Conservation (phyloP, 2,329 filamentous ascomycete species). For the Dichotomopilus funicola region DNA sequence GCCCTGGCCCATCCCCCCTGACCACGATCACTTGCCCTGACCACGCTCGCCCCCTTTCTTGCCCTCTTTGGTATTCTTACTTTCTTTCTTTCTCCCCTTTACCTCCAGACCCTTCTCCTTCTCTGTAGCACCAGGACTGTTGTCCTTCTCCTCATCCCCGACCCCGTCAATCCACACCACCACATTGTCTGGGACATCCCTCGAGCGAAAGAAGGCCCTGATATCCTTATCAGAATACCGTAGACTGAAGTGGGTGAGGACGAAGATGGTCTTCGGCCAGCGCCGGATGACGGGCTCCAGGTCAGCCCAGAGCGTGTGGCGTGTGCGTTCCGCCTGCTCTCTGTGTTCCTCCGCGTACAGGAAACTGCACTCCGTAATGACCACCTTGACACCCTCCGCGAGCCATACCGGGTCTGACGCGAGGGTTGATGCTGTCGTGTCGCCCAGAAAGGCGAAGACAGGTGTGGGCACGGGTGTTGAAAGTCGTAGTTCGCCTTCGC, state of each 20-base stretch:
- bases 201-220: conserved; percentile 34
- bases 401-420: conserved; percentile 37
- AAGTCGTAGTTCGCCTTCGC: conserved; percentile 29
- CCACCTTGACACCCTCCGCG: conserved; percentile 33
- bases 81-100: not conserved
- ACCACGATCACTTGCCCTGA: too few species aligned
- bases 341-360: conserved; percentile 35
- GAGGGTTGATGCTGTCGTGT: conserved; percentile 38
- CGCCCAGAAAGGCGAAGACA: conserved; percentile 43
- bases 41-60: too few species aligned
- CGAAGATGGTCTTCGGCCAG: conserved; percentile 39
- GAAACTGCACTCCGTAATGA: conserved; percentile 46
- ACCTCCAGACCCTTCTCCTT: not conserved
- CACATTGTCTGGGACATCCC: conserved; percentile 36
- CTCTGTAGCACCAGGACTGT: not conserved
- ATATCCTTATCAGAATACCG: conserved; percentile 38
- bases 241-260: conserved; percentile 43
- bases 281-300: conserved; percentile 38
- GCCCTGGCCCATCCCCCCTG: too few species aligned
- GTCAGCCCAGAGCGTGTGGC: conserved; percentile 42
- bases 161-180: conserved; percentile 41
- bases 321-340: conserved; percentile 39
- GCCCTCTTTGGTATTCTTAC: not conserved
- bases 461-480: conserved; percentile 34
- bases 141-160: not conserved